A percentile compares a stretch with the other conserved stretches of the same genome.
These are phyloP conservation scores for Osmanthus fragrans DNA, from an alignment of 257 asterid genomes.

Conservation along the genomic window DNA sequence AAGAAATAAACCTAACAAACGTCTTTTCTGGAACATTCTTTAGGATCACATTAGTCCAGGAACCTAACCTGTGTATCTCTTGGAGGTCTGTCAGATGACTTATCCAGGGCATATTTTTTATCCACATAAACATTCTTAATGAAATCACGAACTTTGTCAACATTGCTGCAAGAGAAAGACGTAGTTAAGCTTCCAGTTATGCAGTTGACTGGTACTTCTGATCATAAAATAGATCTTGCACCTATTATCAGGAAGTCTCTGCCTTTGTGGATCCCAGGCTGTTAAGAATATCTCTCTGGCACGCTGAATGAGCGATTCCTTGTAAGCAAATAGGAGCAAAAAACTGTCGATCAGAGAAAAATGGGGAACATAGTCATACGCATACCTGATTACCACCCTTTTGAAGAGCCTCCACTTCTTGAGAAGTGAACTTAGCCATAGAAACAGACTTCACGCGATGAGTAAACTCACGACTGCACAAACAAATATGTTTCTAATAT, in stretches of 20 bases:
- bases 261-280: slow-evolving; percentile 72
- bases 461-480: slow-evolving; percentile 93
- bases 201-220: slow-evolving; percentile 7
- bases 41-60: slow-evolving; percentile 23
- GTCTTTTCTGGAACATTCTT: slow-evolving; percentile 4
- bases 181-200: not conserved
- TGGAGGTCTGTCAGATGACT: slow-evolving; percentile 71
- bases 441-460: slow-evolving; percentile 98
- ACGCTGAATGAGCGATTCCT: slow-evolving; percentile 56
- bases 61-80: slow-evolving; percentile 73
- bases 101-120: slow-evolving; percentile 53
- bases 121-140: slow-evolving; percentile 68
- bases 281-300: slow-evolving; percentile 79
- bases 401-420: slow-evolving; percentile 96
- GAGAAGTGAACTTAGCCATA: slow-evolving; percentile 87
- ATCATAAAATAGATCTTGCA: slow-evolving; percentile 32
- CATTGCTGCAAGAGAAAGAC: slow-evolving; percentile 58
- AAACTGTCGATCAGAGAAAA: not conserved
- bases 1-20: slow-evolving; percentile 23
- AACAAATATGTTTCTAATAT: slow-evolving; percentile 12
- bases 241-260: slow-evolving; percentile 82
- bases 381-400: slow-evolving; percentile 91
- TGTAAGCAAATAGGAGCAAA: slow-evolving; percentile 20
- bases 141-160: slow-evolving; percentile 76
- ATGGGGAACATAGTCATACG: slow-evolving; percentile 20